Evolutionary conservation across 805 yeast species (phyloP).

Genomic region (Yamadazyma insecticola): DNA sequence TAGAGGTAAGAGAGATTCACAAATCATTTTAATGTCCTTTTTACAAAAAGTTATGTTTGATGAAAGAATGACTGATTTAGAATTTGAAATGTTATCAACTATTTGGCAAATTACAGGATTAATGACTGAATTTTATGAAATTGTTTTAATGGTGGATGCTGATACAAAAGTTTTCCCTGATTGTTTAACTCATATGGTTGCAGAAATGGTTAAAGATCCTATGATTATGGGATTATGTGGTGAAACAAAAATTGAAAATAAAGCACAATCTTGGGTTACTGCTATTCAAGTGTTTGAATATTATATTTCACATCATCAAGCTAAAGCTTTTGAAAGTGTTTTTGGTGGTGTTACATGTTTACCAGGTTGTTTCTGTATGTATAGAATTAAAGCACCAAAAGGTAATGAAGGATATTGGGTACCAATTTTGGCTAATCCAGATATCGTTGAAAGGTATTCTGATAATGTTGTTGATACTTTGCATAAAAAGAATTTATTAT

Average conservation of each 20-base stretch:
- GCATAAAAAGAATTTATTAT: constrained; percentile 78
- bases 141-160: constrained; percentile 90
- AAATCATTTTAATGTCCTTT: constrained; percentile 84
- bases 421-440: constrained; percentile 88
- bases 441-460: constrained; percentile 85
- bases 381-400: constrained; percentile 86
- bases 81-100: constrained; percentile 66
- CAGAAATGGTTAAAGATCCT: constrained; percentile 85
- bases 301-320: constrained; percentile 89
- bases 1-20: constrained; percentile 95
- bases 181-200: constrained; percentile 83
- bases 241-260: constrained; percentile 87
- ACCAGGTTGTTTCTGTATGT: constrained; percentile 93
- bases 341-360: constrained; percentile 93
- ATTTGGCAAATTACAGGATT: constrained; percentile 84
- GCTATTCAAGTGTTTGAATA: constrained; percentile 92
- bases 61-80: constrained; percentile 91
- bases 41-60: constrained; percentile 83
- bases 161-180: constrained; percentile 88
- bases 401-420: constrained; percentile 75
- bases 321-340: constrained; percentile 92
- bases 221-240: constrained; percentile 91
- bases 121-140: constrained; percentile 77
- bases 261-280: constrained; percentile 81
- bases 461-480: constrained; percentile 81